Percentiles rank a stretch among this genome's conserved stretches.
phyloP scores from a whole-genome alignment of 805 yeast species.

The Pichia eremophila region DNA sequence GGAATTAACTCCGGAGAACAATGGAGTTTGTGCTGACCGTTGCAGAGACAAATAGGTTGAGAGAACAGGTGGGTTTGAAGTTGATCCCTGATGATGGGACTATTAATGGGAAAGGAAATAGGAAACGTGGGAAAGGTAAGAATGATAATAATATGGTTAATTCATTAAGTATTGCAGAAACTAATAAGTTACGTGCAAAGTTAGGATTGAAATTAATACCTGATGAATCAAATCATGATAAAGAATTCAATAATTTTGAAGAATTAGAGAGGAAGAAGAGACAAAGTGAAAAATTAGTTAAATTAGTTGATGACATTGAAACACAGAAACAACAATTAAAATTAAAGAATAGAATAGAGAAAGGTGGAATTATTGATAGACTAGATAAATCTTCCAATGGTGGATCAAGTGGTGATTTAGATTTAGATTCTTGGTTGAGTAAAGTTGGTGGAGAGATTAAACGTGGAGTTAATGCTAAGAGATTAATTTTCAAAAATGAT shows the following conservation, averaged over 20 bases:
- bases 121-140: too few relatives aligned
- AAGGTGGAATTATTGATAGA: slow-evolving; percentile 20
- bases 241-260: slow-evolving; percentile 30
- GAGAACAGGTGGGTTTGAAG: slow-evolving; percentile 34
- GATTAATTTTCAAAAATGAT: slow-evolving; percentile 7
- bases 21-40: slow-evolving; percentile 23
- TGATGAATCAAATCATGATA: slow-evolving; percentile 26
- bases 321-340: slow-evolving; percentile 13
- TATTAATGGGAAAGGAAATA: too few relatives aligned
- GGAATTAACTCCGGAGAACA: too few relatives aligned
- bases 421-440: slow-evolving; percentile 28
- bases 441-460: slow-evolving; percentile 16
- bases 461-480: slow-evolving; percentile 1
- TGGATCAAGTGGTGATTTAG: slow-evolving; percentile 8
- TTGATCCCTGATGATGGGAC: slow-evolving; percentile 33
- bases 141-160: background rate
- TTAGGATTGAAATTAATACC: slow-evolving; percentile 41
- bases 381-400: slow-evolving; percentile 15
- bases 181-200: slow-evolving; percentile 34
- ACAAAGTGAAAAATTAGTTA: too few relatives aligned
- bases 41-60: slow-evolving; percentile 39
- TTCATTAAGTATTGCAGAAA: slow-evolving; percentile 32
- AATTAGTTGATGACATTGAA: slow-evolving; percentile 10
- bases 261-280: slow-evolving; percentile 23
- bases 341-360: slow-evolving; percentile 16